These are phyloP conservation scores for Ailanthus altissimus DNA, from an alignment of 345 rosid genomes.

Conservation along the genomic window DNA sequence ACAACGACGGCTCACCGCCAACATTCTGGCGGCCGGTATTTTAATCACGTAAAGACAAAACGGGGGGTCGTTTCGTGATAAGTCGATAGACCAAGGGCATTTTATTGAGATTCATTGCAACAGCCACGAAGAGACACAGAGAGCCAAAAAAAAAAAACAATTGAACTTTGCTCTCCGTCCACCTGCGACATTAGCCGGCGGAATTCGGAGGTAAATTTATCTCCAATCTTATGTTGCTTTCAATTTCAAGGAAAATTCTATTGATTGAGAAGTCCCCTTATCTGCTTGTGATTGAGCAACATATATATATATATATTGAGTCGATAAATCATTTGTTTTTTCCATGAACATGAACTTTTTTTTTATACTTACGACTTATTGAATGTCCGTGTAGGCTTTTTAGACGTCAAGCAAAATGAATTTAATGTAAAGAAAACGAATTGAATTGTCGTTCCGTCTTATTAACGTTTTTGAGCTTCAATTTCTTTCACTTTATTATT, in stretches of 20 bases:
- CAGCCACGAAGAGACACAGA: neutral
- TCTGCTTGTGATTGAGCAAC: neutral
- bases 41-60: neutral
- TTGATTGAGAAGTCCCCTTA: too few relatives aligned
- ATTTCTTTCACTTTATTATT: neutral
- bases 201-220: slow-evolving; percentile 2
- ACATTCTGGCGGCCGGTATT: neutral
- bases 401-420: neutral
- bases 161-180: neutral
- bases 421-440: neutral
- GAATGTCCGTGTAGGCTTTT: neutral
- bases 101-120: neutral
- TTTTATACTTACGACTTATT: neutral
- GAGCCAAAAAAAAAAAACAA: too few relatives aligned
- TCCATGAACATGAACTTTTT: neutral
- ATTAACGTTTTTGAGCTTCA: neutral
- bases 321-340: neutral
- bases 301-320: neutral
- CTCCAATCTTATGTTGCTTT: neutral
- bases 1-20: neutral
- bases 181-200: neutral
- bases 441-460: neutral
- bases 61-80: neutral
- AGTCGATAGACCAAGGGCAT: neutral
- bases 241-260: neutral